A percentile compares a stretch with the other conserved stretches of the same genome.
These are phyloP conservation scores for Cryptococcus neoformans DNA, from an alignment of 1,284 basidiomycete genomes.

Conservation along the genomic window DNA sequence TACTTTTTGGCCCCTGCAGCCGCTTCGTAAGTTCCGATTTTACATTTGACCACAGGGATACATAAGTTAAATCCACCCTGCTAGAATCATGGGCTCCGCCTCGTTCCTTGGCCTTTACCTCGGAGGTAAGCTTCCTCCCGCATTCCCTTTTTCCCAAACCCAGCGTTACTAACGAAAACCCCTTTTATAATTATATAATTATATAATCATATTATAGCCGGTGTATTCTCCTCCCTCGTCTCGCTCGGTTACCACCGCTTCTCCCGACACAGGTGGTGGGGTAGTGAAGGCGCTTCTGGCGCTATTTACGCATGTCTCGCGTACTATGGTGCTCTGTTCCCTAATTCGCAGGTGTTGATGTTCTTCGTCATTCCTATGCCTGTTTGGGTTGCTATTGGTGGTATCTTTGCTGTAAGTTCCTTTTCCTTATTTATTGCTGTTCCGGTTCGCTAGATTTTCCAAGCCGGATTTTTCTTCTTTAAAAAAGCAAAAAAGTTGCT, in stretches of 20 bases:
- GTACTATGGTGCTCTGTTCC: constrained; percentile 69
- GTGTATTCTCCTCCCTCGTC: constrained; percentile 60
- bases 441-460: neutral
- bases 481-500: no score
- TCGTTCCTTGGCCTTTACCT: constrained; percentile 75
- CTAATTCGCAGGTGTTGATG: constrained; percentile 66
- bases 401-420: constrained; percentile 59
- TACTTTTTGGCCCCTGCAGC: constrained; percentile 54
- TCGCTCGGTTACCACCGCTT: constrained; percentile 59
- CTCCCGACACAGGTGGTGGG: constrained; percentile 45
- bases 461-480: neutral
- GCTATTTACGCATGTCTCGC: constrained; percentile 52
- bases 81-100: constrained; percentile 61
- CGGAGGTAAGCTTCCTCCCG: constrained; percentile 36
- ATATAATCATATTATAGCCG: constrained; percentile 49
- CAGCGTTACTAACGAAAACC: no score
- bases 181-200: no score
- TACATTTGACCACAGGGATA: no score
- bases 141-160: constrained; percentile 26
- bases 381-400: constrained; percentile 72
- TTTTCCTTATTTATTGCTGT: neutral
- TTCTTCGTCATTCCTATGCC: constrained; percentile 81
- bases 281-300: constrained; percentile 62
- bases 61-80: no score
- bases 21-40: constrained; percentile 48